These are phyloP conservation scores for Ophiocordyceps robertsii DNA, from an alignment of 2,329 filamentous ascomycete genomes.

Conservation along the genomic window DNA sequence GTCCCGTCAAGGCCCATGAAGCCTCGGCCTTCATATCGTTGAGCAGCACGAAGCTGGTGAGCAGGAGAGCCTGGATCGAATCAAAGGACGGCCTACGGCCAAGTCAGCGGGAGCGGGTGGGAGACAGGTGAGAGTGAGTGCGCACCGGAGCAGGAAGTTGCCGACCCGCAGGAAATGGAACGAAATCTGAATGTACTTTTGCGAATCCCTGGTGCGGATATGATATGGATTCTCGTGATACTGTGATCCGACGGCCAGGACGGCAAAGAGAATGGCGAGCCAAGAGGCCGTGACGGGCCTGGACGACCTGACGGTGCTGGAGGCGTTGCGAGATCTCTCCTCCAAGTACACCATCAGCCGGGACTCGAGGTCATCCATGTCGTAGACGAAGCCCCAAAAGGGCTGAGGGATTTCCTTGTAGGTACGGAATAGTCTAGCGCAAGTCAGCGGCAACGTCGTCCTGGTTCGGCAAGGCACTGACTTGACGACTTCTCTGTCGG, in stretches of 20 bases:
- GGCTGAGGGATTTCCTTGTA: slow-evolving; percentile 56
- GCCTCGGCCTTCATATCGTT: slow-evolving; percentile 60
- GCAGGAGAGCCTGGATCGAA: slow-evolving; percentile 49
- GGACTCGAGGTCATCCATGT: slow-evolving; percentile 52
- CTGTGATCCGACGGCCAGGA: slow-evolving; percentile 52
- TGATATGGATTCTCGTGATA: slow-evolving; percentile 54
- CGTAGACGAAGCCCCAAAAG: slow-evolving; percentile 55
- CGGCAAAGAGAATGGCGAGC: slow-evolving; percentile 52
- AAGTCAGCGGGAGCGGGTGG: background rate
- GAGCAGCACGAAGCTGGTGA: slow-evolving; percentile 49
- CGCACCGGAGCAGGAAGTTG: slow-evolving; percentile 47
- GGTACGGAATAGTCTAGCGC: slow-evolving; percentile 42
- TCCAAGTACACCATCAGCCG: slow-evolving; percentile 53
- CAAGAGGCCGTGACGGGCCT: slow-evolving; percentile 48
- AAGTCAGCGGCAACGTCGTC: slow-evolving; percentile 1
- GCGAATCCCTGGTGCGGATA: slow-evolving; percentile 42
- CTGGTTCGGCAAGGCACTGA: slow-evolving; percentile 20
- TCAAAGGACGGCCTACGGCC: slow-evolving; percentile 43
- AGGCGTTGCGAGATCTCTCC: slow-evolving; percentile 44
- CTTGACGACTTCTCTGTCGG: slow-evolving; percentile 55
- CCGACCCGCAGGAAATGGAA: slow-evolving; percentile 51
- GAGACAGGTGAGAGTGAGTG: background rate
- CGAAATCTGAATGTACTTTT: slow-evolving; percentile 49
- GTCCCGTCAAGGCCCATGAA: slow-evolving; percentile 50
- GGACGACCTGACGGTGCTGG: slow-evolving; percentile 28